phyloP scores from a whole-genome alignment of 1,139 yeast species.

The Hanseniaspora uvarum region DNA sequence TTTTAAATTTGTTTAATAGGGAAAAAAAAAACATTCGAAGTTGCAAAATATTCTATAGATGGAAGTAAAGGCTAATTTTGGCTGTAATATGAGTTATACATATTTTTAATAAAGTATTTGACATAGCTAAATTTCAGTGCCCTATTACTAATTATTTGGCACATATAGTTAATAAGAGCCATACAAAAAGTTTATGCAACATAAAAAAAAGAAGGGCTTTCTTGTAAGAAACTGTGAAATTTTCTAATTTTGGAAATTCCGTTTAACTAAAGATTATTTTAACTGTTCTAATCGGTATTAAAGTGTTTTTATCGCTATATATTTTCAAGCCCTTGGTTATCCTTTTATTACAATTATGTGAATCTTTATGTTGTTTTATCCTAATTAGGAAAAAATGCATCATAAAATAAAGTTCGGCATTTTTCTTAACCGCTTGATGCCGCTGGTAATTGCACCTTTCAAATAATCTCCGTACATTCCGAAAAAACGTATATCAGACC shows the following conservation, averaged over 20 bases:
- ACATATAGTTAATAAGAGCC: too few relatives aligned
- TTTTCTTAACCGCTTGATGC: neutral
- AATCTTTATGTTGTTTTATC: neutral
- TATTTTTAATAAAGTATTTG: too few relatives aligned
- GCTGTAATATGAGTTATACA: too few relatives aligned
- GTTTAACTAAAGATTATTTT: neutral
- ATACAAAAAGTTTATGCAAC: neutral
- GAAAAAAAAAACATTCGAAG: too few relatives aligned
- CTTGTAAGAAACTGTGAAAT: too few relatives aligned
- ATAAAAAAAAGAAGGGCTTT: neutral
- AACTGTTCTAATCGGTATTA: neutral
- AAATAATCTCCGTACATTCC: too few relatives aligned
- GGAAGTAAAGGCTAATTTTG: too few relatives aligned
- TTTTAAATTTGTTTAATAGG: neutral
- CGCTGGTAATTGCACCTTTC: too few relatives aligned
- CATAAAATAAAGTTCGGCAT: neutral
- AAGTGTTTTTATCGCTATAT: too few relatives aligned
- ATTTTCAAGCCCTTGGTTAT: neutral
- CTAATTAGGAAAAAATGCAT: constrained; percentile 3
- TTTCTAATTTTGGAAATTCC: neutral
- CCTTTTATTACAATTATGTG: neutral
- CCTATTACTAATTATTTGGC: too few relatives aligned
- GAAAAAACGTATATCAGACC: neutral
- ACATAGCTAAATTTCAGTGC: too few relatives aligned
- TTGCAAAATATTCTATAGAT: too few relatives aligned